Conservation (phyloP, 2,329 filamentous ascomycete species). For the Sclerotinia spermophila region DNA sequence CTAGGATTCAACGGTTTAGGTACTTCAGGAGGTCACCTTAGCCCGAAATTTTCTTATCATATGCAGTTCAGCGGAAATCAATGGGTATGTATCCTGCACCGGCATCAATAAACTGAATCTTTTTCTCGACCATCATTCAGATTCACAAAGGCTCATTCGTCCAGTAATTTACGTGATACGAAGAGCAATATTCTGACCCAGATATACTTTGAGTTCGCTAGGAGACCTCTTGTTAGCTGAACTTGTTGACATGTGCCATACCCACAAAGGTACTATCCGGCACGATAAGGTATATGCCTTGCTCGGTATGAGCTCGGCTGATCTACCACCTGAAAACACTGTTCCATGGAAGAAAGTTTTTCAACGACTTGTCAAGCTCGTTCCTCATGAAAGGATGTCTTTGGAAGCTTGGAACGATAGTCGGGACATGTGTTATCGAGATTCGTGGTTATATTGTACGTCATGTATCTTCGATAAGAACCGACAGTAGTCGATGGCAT, state of each 20-base stretch:
- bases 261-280: background rate
- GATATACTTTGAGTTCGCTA: background rate
- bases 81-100: background rate
- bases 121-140: background rate
- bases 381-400: background rate
- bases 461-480: background rate
- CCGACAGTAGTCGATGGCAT: background rate
- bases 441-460: background rate
- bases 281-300: slow-evolving; percentile 2
- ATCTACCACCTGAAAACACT: background rate
- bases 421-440: background rate
- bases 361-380: background rate
- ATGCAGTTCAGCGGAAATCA: too few species aligned
- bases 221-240: background rate
- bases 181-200: background rate
- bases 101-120: background rate
- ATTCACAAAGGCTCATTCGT: background rate
- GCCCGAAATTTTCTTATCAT: background rate
- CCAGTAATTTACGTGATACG: background rate
- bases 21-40: background rate
- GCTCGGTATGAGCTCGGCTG: background rate
- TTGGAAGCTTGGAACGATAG: background rate
- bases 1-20: too few species aligned
- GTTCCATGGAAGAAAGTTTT: background rate
- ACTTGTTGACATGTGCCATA: background rate